Base-by-base conservation (phyloP, 75 land plant genomes). In the Selaginella tamariscina region DNA sequence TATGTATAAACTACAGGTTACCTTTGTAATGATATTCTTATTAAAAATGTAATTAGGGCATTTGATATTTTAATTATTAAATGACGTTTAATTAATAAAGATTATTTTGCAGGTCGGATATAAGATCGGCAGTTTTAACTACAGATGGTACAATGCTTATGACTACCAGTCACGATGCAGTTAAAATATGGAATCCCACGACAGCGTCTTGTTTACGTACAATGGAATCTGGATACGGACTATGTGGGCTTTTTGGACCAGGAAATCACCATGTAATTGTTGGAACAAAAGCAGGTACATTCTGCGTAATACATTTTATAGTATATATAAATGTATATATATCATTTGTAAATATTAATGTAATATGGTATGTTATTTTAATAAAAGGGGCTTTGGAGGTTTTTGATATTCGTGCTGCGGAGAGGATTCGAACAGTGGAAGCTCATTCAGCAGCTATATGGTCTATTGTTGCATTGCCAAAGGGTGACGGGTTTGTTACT, bases 101-200 rank as follows among this genome's bases (percentile, higher is more conserved):
- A n/a, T n/a, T n/a, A n/a, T n/a, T n/a, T n/a, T n/a, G n/a, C n/a
- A 84, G 87, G 27, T 81, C 99, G 67, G 92, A 79, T 75, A 69
- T 95, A 22, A 75, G 99, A 72, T 85, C 88, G 81, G 78, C 95
- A 32, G 67, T 80, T 1, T 81, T 95, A 2, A 95, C 88, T 65
- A 68, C 82, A 32, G 99, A 95, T 65, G 78, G 80, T 63, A 77
- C 82, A 1, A 71, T 88, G 55, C 74, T 95, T 68, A 80, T 95
- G 87, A 93, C 99, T 62, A 91, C 99, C 0, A 91, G 97, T 68
- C 89, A 91, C 56, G 86, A 85, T 75, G 75, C 82, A 30, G 84
- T 81, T 1, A 95, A 95, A 70, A 78, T 95, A 65, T 95, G 99
- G 99, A 95, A 95, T 56, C 97, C 99, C 29, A 84, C 80, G 68